Percentiles rank a stretch among this genome's conserved stretches.
Evolutionary conservation across 176 grass and related monocot species (phyloP).

Genomic region (Miscanthus lutarioriparius): DNA sequence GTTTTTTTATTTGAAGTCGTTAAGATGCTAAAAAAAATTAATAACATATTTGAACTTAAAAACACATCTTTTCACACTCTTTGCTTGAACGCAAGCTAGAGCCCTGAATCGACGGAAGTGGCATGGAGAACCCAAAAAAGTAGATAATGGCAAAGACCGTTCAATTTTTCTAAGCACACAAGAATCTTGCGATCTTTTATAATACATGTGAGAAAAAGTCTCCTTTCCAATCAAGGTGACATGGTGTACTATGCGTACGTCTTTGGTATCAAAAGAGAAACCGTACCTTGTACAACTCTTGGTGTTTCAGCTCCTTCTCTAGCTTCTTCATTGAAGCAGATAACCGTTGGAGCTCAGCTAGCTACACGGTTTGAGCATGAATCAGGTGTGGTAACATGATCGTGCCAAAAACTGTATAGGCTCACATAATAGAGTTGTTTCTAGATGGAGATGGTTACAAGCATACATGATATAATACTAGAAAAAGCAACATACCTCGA

Average conservation of each 20-base stretch:
- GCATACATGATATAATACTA: not conserved
- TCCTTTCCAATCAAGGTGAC: not conserved
- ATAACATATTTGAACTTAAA: too few species aligned
- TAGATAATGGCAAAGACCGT: too few species aligned
- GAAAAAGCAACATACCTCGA: slow-evolving; percentile 43
- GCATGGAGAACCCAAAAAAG: too few species aligned
- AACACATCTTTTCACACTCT: too few species aligned
- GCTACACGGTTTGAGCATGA: slow-evolving; percentile 13
- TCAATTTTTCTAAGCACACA: too few species aligned
- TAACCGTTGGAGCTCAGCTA: slow-evolving; percentile 67
- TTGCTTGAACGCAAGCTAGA: too few species aligned
- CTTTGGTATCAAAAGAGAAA: not conserved
- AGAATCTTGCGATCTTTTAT: too few species aligned
- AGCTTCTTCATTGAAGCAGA: slow-evolving; percentile 75
- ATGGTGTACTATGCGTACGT: too few species aligned
- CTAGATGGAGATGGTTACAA: not conserved
- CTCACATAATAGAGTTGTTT: not conserved
- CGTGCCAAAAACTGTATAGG: not conserved
- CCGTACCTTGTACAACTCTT: slow-evolving; percentile 48
- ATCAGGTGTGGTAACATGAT: not conserved
- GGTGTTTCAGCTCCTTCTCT: slow-evolving; percentile 65
- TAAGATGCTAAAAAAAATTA: too few species aligned
- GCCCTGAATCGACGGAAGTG: too few species aligned
- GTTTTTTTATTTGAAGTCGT: too few species aligned
- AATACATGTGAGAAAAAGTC: too few species aligned